phyloP scores from a whole-genome alignment of 1,284 basidiomycete species.

The Naganishia liquefaciens region DNA sequence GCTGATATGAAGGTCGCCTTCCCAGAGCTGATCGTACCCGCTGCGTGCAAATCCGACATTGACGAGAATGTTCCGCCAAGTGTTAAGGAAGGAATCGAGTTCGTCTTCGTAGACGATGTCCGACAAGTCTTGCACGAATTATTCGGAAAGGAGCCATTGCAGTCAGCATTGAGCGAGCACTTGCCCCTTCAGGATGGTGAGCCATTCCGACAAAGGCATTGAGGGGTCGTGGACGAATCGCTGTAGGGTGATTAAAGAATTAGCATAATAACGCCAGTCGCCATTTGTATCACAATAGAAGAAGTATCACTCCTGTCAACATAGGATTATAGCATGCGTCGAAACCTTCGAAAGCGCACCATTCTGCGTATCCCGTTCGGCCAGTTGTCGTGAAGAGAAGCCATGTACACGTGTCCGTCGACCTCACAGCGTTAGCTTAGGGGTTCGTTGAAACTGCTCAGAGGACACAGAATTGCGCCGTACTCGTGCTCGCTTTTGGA shows the following conservation, averaged over 20 bases:
- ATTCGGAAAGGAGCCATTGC: constrained; percentile 65
- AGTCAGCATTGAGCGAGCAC: constrained; percentile 68
- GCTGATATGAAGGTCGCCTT: constrained; percentile 22
- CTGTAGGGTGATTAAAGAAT: constrained; percentile 5
- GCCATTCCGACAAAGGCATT: constrained; percentile 29
- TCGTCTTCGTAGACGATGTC: constrained; percentile 88
- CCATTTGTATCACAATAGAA: constrained; percentile 11
- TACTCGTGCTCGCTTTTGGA: too few relatives aligned
- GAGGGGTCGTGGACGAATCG: neutral
- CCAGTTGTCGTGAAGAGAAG: too few relatives aligned
- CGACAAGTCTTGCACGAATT: constrained; percentile 82
- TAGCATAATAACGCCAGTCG: neutral
- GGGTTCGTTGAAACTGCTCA: too few relatives aligned
- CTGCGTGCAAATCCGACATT: constrained; percentile 83
- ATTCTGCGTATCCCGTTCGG: neutral
- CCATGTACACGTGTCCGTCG: too few relatives aligned
- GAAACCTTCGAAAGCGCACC: too few relatives aligned
- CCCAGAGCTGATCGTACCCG: constrained; percentile 69
- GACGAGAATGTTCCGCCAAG: constrained; percentile 93
- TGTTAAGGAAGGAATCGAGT: constrained; percentile 87
- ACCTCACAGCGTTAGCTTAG: too few relatives aligned
- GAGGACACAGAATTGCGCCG: too few relatives aligned
- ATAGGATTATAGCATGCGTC: neutral
- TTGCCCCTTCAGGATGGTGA: constrained; percentile 43
- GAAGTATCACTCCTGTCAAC: neutral